Evolutionary conservation across 352 stramenopile species (phyloP).

Genomic region (Pythium oligandrum): DNA sequence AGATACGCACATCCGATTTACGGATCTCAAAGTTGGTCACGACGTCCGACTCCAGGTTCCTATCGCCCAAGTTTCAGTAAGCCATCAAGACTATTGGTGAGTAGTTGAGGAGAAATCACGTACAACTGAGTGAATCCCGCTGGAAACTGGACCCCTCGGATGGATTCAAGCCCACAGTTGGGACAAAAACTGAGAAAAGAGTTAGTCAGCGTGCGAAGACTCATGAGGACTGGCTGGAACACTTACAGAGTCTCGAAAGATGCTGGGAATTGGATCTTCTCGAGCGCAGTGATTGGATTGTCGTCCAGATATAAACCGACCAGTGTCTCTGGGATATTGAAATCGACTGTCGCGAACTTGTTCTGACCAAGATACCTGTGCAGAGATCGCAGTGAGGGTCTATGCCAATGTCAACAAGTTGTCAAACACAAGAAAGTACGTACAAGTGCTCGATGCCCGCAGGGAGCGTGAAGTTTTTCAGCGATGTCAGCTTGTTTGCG

Average conservation of each 20-base stretch:
- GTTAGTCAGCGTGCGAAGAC: too few species aligned
- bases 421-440: not conserved
- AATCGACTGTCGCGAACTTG: not conserved
- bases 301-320: not conserved
- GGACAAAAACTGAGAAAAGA: slow-evolving; percentile 7
- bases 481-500: slow-evolving; percentile 2
- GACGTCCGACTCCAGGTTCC: not conserved
- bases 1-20: slow-evolving; percentile 5
- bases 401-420: too few species aligned
- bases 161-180: slow-evolving; percentile 3
- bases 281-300: not conserved
- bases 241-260: slow-evolving; percentile 7
- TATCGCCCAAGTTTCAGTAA: not conserved
- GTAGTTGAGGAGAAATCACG: not conserved
- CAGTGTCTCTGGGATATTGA: not conserved
- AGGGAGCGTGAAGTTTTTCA: slow-evolving; percentile 11
- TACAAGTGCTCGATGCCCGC: not conserved
- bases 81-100: too few species aligned
- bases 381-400: too few species aligned
- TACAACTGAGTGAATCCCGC: slow-evolving; percentile 9
- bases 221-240: too few species aligned
- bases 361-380: not conserved
- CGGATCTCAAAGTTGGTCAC: slow-evolving; percentile 2
- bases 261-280: slow-evolving; percentile 1
- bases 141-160: slow-evolving; percentile 16